Percentiles rank a stretch among this genome's conserved stretches.
These are phyloP conservation scores for Rhamnella rubrinervis DNA, from an alignment of 331 rosid genomes.

Conservation along the genomic window DNA sequence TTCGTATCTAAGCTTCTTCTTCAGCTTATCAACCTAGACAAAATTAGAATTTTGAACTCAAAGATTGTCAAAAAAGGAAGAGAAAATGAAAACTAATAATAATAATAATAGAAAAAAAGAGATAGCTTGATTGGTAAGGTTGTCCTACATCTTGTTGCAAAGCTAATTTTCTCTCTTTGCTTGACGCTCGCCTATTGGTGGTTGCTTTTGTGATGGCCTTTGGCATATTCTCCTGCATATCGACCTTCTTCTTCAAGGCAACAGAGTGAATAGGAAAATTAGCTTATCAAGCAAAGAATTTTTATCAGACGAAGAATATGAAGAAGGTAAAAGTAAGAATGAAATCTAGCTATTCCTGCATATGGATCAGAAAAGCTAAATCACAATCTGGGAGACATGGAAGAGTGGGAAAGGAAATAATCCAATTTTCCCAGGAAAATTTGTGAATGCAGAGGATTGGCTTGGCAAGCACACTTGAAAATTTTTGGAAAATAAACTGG, in stretches of 20 bases:
- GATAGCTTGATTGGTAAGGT: not conserved
- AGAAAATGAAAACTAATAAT: constrained; percentile 12
- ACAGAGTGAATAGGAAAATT: constrained; percentile 25
- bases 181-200: constrained; percentile 38
- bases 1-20: constrained; percentile 83
- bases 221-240: constrained; percentile 51
- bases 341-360: not conserved
- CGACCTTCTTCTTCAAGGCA: constrained; percentile 48
- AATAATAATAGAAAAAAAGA: not conserved
- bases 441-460: constrained; percentile 12
- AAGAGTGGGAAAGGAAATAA: constrained; percentile 8
- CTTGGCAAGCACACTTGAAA: not conserved
- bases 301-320: not conserved
- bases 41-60: constrained; percentile 23
- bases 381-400: constrained; percentile 4
- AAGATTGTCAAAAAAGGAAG: not conserved
- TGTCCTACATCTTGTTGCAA: constrained; percentile 76
- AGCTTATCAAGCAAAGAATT: constrained; percentile 18
- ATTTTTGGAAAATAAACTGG: not conserved
- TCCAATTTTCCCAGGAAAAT: constrained; percentile 6
- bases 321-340: constrained; percentile 4
- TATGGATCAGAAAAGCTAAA: constrained; percentile 9
- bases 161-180: constrained; percentile 60
- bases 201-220: constrained; percentile 31
- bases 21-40: constrained; percentile 80